Evolutionary conservation across 805 yeast species (phyloP).

Genomic region (Aciculoconidium aculeatum): DNA sequence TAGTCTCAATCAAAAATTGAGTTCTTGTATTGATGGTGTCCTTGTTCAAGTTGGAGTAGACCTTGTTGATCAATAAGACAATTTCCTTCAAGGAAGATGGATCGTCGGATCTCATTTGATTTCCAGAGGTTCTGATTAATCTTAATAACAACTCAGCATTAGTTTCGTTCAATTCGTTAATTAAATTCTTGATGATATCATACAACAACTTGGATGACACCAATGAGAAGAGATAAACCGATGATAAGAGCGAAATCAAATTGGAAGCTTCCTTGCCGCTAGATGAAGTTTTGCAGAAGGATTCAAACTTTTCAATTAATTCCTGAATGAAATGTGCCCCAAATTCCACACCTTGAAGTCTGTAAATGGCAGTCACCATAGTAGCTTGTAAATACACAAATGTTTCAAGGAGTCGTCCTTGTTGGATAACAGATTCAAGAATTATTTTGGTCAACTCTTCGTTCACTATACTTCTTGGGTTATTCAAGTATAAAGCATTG

Average conservation of each 20-base stretch:
- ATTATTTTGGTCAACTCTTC: conserved; percentile 60
- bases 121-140: conserved; percentile 71
- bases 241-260: conserved; percentile 65
- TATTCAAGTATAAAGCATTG: conserved; percentile 51
- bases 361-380: conserved; percentile 66
- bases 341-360: conserved; percentile 78
- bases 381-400: conserved; percentile 78
- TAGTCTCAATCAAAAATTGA: conserved; percentile 77
- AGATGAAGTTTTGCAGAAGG: conserved; percentile 22
- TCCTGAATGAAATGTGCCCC: conserved; percentile 84
- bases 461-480: conserved; percentile 78
- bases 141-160: conserved; percentile 75
- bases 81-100: conserved; percentile 81
- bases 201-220: conserved; percentile 70
- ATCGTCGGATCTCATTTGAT: conserved; percentile 84
- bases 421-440: conserved; percentile 56
- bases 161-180: conserved; percentile 53
- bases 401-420: conserved; percentile 66
- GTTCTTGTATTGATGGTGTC: conserved; percentile 53
- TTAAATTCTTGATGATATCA: conserved; percentile 59
- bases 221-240: conserved; percentile 71
- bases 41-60: conserved; percentile 33
- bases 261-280: conserved; percentile 52
- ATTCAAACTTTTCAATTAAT: conserved; percentile 65
- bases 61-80: conserved; percentile 49